Conservation (phyloP, 805 yeast genomes). For the Blastobotrys mokoenaii region DNA sequence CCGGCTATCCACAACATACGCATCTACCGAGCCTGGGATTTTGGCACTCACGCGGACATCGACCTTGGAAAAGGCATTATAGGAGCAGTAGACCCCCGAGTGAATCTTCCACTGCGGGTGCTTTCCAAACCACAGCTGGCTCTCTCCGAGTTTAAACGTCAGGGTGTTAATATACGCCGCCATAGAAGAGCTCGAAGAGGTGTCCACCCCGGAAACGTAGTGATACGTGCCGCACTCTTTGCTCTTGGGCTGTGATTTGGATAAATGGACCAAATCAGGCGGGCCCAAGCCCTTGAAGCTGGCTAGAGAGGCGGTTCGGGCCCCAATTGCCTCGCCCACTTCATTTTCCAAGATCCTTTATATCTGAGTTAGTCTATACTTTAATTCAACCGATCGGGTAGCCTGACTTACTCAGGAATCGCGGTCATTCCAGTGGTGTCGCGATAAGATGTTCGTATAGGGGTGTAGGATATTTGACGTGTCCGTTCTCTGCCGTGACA, state of each 20-base stretch:
- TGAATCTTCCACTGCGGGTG: conserved; percentile 34
- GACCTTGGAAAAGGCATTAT: conserved; percentile 62
- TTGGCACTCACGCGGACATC: conserved; percentile 65
- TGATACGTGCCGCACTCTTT: conserved; percentile 49
- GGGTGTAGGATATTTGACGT: too few species aligned
- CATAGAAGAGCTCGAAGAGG: conserved; percentile 43
- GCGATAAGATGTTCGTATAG: too few species aligned
- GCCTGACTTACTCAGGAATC: conserved; percentile 2
- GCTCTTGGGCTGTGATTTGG: conserved; percentile 35
- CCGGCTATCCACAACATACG: conserved; percentile 29
- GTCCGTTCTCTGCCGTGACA: too few species aligned
- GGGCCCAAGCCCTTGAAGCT: conserved; percentile 57
- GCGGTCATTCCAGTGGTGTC: neutral
- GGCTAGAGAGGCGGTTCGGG: conserved; percentile 38
- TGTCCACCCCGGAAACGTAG: conserved; percentile 45
- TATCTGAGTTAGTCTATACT: conserved; percentile 1
- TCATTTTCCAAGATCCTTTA: conserved; percentile 38
- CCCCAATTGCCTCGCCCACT: conserved; percentile 43
- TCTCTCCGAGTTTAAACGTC: conserved; percentile 37
- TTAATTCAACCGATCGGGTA: too few species aligned
- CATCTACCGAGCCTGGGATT: conserved; percentile 42
- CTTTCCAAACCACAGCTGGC: conserved; percentile 69
- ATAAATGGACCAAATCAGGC: conserved; percentile 56
- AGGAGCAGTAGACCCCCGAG: conserved; percentile 41
- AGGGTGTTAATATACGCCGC: conserved; percentile 48